Percentiles rank a stretch among this genome's conserved stretches.
phyloP scores from a whole-genome alignment of 2,329 filamentous ascomycete species.

The Colletotrichum navitas region DNA sequence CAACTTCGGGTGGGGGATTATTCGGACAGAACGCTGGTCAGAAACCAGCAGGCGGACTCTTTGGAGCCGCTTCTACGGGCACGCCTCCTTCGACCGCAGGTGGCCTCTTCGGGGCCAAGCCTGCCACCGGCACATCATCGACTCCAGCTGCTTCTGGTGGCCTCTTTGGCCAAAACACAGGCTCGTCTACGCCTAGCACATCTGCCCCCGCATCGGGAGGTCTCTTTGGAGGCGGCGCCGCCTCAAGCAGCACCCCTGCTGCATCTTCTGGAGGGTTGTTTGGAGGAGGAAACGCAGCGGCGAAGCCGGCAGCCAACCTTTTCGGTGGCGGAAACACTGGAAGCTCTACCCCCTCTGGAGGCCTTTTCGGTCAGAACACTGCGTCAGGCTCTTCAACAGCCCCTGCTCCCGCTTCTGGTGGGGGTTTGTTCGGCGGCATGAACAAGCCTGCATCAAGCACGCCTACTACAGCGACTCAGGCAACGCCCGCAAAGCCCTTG shows the following conservation, averaged over 20 bases:
- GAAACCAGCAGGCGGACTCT: constrained; percentile 46
- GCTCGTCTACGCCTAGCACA: constrained; percentile 39
- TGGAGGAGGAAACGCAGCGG: constrained; percentile 42
- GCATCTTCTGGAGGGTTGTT: constrained; percentile 41
- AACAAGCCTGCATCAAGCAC: constrained; percentile 36
- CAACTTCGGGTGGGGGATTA: constrained; percentile 48
- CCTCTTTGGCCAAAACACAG: constrained; percentile 27
- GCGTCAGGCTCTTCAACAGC: constrained; percentile 44
- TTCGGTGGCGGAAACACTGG: constrained; percentile 45
- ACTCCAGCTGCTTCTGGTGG: constrained; percentile 33
- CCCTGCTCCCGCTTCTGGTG: constrained; percentile 43
- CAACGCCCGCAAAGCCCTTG: constrained; percentile 62
- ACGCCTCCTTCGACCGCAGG: constrained; percentile 43
- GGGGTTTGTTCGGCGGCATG: constrained; percentile 33
- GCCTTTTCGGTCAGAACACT: constrained; percentile 48
- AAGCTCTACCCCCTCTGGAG: constrained; percentile 45
- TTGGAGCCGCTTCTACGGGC: constrained; percentile 46
- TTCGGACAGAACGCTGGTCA: constrained; percentile 49
- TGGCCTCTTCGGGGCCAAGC: constrained; percentile 50
- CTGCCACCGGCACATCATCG: constrained; percentile 33
- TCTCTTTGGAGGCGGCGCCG: constrained; percentile 34
- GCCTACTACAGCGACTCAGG: constrained; percentile 45
- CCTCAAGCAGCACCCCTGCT: constrained; percentile 24
- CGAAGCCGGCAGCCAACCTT: constrained; percentile 45
- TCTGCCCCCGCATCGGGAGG: constrained; percentile 43